Evolutionary conservation across 345 rosid species (phyloP).

Genomic region (Populus davidiana): DNA sequence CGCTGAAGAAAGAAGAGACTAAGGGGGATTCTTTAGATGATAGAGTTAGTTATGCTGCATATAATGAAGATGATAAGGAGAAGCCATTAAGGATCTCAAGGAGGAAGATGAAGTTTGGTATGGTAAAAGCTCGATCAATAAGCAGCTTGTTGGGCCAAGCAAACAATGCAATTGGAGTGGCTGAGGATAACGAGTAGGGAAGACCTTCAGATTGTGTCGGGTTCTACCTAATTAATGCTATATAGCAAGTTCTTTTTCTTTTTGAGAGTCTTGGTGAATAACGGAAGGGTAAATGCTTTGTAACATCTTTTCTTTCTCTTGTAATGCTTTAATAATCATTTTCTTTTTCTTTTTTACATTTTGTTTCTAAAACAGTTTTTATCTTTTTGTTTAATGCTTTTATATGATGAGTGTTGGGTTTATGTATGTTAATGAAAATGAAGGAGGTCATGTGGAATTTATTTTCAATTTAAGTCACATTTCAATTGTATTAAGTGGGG

Average conservation of each 20-base stretch:
- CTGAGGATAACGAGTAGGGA: conserved; percentile 12
- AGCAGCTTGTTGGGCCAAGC: conserved; percentile 80
- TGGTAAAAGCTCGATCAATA: conserved; percentile 90
- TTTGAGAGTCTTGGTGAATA: background rate
- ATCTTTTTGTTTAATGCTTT: background rate
- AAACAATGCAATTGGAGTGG: conserved; percentile 12
- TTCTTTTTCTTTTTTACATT: background rate
- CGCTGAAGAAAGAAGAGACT: background rate
- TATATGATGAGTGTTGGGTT: background rate
- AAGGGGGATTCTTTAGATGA: background rate
- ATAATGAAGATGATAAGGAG: conserved; percentile 18
- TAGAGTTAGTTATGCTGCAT: background rate
- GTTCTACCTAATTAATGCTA: background rate
- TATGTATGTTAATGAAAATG: too few species aligned
- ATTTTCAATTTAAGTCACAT: background rate
- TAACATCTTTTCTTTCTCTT: background rate
- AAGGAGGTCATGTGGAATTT: background rate
- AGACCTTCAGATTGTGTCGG: background rate
- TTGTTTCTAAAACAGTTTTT: background rate
- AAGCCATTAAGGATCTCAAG: conserved; percentile 26
- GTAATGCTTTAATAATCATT: background rate
- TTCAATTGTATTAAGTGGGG: background rate
- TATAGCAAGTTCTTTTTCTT: background rate
- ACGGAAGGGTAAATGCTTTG: background rate
- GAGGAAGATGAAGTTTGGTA: conserved; percentile 77